Evolutionary conservation across 2,329 filamentous ascomycete genomes (phyloP), one percentile per base, ranked within the genome.

Genomic region (Chaetomiaceae sp.): DNA sequence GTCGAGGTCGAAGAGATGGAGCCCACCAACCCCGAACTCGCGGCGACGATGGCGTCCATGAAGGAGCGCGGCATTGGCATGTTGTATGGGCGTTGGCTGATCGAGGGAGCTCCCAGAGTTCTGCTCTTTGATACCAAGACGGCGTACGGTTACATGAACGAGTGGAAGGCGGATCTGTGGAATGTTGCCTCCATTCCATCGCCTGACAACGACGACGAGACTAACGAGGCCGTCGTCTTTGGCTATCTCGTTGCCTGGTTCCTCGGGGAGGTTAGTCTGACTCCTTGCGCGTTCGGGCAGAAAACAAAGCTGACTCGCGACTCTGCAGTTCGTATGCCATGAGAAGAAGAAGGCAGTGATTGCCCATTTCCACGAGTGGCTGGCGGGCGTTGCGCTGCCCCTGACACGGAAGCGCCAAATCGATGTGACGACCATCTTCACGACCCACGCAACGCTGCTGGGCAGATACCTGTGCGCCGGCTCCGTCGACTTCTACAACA

Each of bases 401-500:
- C 79, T 97, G 59, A 86, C 85, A 73, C 95, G 95, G 75, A 96
- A 88, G 78, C 84, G 93, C 55, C 87, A 87, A 65, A 97, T 97
- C 70, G 93, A 97, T 65, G 81, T 96, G 44, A 97, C 93, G 16
- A 97, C 93, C 60, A 97, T 97, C 68, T 97, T 97, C 75, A 99
- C 93, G 37, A 99, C 93, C 2, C 93, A 97, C 71, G 93, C 93
- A 20, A 97, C 93, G 5, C 80, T 99, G 10, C 82, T 99, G 43
- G 93, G 93, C 56, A 86, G 93, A 63, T 97, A 99, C 66, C 87
- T 97, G 43, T 97, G 93, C 67, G 93, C 93, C 45, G 93, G 93
- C 48, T 96, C 91, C 0, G 93, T 97, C 56, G 93, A 99, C 68
- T 97, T 99, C 68, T 99, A 99, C 79, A 99, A 97, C 76, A 96